These are phyloP conservation scores for Cyberlindnera euphorbiiphila DNA, from an alignment of 805 yeast genomes.

Conservation along the genomic window DNA sequence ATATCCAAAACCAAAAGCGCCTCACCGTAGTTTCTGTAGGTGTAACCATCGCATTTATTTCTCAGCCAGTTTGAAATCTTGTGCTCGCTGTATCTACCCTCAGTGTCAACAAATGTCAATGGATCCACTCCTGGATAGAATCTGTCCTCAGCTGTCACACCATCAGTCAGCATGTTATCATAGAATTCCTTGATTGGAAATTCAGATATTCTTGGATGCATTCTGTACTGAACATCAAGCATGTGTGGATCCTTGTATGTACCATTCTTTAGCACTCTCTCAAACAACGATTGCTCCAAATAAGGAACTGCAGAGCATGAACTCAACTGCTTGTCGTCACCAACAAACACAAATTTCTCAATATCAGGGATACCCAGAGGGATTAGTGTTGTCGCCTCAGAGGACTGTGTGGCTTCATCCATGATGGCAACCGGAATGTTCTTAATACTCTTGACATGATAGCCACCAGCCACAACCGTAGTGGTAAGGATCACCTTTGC, in stretches of 20 bases:
- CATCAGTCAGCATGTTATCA: constrained; percentile 47
- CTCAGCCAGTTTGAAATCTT: constrained; percentile 43
- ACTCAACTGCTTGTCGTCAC: constrained; percentile 73
- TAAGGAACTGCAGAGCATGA: constrained; percentile 67
- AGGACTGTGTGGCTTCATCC: constrained; percentile 78
- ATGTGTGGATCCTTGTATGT: constrained; percentile 57
- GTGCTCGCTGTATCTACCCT: constrained; percentile 42
- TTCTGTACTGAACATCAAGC: constrained; percentile 67
- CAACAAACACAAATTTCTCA: constrained; percentile 64
- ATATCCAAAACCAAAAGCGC: constrained; percentile 43
- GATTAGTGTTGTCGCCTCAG: constrained; percentile 67
- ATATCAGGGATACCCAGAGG: constrained; percentile 69
- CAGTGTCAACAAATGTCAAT: constrained; percentile 56
- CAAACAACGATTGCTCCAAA: constrained; percentile 63
- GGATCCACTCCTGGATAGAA: constrained; percentile 47
- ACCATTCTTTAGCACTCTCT: constrained; percentile 60
- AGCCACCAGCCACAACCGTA: constrained; percentile 68
- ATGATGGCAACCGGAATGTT: constrained; percentile 70
- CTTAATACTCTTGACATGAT: constrained; percentile 50
- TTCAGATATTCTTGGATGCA: constrained; percentile 61
- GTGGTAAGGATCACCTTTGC: constrained; percentile 71
- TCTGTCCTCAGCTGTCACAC: constrained; percentile 53
- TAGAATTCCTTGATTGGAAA: constrained; percentile 55
- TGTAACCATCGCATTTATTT: constrained; percentile 47
- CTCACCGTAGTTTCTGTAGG: constrained; percentile 56